Percentiles rank a stretch among this genome's conserved stretches.
These are phyloP conservation scores for Tolypocladium ophioglossoides DNA, from an alignment of 2,329 filamentous ascomycete species.

Conservation along the genomic window DNA sequence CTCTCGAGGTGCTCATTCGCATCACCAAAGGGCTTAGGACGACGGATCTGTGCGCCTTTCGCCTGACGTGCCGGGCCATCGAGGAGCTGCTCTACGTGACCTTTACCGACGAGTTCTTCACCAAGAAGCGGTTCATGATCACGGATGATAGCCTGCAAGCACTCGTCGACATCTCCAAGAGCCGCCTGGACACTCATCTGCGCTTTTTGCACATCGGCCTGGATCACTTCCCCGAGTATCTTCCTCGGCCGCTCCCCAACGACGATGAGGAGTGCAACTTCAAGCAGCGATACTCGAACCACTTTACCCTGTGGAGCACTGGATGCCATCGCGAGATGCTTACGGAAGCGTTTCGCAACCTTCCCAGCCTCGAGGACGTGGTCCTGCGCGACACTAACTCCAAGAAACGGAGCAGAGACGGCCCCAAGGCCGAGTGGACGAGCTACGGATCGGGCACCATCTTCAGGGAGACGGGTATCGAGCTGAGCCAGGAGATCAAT, in stretches of 20 bases:
- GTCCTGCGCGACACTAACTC: constrained; percentile 51
- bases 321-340: constrained; percentile 44
- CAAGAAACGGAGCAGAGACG: constrained; percentile 37
- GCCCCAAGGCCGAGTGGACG: constrained; percentile 29
- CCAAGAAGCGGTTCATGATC: constrained; percentile 55
- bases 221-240: constrained; percentile 12
- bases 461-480: constrained; percentile 20
- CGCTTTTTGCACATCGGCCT: constrained; percentile 22
- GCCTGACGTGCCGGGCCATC: constrained; percentile 42
- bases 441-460: constrained; percentile 42
- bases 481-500: constrained; percentile 4
- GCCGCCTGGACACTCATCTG: constrained; percentile 27
- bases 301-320: constrained; percentile 22
- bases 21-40: constrained; percentile 45
- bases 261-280: constrained; percentile 6
- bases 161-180: constrained; percentile 41
- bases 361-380: constrained; percentile 43
- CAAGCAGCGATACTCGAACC: constrained; percentile 10
- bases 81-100: constrained; percentile 42
- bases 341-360: constrained; percentile 40
- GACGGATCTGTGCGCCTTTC: constrained; percentile 41
- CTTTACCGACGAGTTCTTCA: constrained; percentile 54
- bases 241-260: constrained; percentile 4
- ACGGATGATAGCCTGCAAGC: constrained; percentile 44
- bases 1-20: constrained; percentile 47